Conservation (phyloP, 371 early-diverging fungal genomes). For the Catenaria anguillulae region DNA sequence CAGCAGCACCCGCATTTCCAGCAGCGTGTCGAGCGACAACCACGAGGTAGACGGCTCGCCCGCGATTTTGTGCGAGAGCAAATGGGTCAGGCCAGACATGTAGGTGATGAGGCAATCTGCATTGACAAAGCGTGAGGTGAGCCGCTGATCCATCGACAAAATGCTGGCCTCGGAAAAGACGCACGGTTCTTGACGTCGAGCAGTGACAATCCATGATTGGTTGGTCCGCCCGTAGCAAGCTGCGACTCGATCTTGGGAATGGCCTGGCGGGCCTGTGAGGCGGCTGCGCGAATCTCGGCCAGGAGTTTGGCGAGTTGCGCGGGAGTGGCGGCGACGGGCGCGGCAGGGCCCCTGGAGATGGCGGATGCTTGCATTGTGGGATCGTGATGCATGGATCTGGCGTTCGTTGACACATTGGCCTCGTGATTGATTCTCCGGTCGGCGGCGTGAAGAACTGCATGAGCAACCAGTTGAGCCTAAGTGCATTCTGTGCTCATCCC, state of each 20-base stretch:
- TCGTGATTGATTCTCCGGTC: no score
- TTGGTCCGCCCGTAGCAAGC: slow-evolving; percentile 19
- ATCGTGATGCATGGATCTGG: no score
- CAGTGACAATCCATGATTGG: slow-evolving; percentile 62
- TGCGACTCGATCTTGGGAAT: not conserved
- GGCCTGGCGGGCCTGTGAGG: not conserved
- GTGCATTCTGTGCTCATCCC: no score
- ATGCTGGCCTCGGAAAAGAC: not conserved
- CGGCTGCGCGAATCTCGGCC: not conserved
- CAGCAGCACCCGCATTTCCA: slow-evolving; percentile 64
- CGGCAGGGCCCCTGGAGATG: no score
- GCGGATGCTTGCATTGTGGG: no score
- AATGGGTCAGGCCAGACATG: slow-evolving; percentile 55
- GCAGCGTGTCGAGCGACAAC: slow-evolving; percentile 47
- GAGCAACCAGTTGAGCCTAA: no score
- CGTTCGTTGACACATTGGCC: no score
- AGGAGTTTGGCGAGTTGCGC: not conserved
- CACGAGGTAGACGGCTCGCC: slow-evolving; percentile 49
- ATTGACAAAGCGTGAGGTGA: no score
- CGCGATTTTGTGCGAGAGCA: slow-evolving; percentile 56
- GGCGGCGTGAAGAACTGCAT: no score
- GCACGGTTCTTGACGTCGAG: slow-evolving; percentile 63
- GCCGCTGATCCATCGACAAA: no score
- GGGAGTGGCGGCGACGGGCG: no score
- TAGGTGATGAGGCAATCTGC: slow-evolving; percentile 64